phyloP scores from a whole-genome alignment of 768 basidiomycete species.

The Mrakia frigida region DNA sequence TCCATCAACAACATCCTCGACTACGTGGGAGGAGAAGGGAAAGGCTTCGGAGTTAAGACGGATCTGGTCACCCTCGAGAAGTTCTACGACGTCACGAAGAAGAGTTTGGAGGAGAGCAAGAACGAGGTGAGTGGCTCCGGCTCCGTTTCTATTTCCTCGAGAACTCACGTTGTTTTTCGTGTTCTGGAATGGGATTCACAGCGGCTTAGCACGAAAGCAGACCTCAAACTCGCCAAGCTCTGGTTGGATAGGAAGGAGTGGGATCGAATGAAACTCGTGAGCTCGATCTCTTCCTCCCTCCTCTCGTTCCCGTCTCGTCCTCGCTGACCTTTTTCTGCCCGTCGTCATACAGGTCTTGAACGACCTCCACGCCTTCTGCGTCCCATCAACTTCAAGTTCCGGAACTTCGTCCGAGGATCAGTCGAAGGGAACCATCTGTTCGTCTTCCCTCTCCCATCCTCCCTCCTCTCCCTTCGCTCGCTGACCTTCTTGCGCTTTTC shows the following conservation, averaged over 20 bases:
- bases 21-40: conserved; percentile 81
- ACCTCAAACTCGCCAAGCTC: conserved; percentile 91
- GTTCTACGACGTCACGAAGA: conserved; percentile 91
- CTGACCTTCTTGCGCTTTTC: not conserved
- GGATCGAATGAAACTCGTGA: conserved; percentile 69
- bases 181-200: conserved; percentile 41
- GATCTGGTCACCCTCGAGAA: conserved; percentile 78
- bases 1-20: conserved; percentile 97
- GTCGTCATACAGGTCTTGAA: conserved; percentile 42
- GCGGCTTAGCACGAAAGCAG: conserved; percentile 92
- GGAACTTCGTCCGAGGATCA: conserved; percentile 41
- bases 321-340: not conserved
- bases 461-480: not conserved
- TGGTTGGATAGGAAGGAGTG: conserved; percentile 97
- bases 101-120: conserved; percentile 84
- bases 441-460: not conserved
- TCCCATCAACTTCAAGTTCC: conserved; percentile 35
- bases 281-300: conserved; percentile 22
- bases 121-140: conserved; percentile 65
- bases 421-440: conserved; percentile 32
- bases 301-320: not conserved
- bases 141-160: not conserved
- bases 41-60: conserved; percentile 46
- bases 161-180: not conserved
- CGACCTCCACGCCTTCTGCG: conserved; percentile 42